phyloP scores from a whole-genome alignment of 768 basidiomycete species.

The Cystobasidium ongulense region DNA sequence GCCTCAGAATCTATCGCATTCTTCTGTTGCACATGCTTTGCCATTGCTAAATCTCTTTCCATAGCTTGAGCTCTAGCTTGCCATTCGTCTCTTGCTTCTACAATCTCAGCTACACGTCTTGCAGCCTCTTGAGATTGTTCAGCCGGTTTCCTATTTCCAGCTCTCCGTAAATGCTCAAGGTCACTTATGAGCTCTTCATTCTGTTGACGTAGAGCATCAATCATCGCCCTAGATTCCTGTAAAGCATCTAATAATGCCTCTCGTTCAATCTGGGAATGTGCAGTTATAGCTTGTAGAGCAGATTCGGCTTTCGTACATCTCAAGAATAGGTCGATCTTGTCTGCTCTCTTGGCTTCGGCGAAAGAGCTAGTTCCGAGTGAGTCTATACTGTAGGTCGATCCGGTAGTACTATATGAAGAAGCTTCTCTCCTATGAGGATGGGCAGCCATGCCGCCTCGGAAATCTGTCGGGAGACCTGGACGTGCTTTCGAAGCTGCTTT shows the following conservation, averaged over 20 bases:
- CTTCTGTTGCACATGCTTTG: neutral
- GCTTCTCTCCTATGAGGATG: conserved; percentile 4
- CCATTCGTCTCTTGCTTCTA: conserved; percentile 21
- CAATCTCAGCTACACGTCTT: conserved; percentile 12
- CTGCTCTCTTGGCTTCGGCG: conserved; percentile 9
- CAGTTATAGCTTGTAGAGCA: neutral
- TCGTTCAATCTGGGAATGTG: conserved; percentile 5
- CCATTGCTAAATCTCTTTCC: neutral
- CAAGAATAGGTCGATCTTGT: conserved; percentile 31
- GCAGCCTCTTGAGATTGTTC: conserved; percentile 10
- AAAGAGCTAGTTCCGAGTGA: neutral
- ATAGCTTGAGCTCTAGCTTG: conserved; percentile 12
- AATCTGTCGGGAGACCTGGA: neutral
- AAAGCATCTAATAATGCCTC: conserved; percentile 28
- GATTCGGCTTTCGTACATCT: conserved; percentile 15
- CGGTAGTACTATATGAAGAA: neutral
- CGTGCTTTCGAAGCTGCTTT: neutral
- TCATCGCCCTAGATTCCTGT: neutral
- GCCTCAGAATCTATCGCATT: neutral
- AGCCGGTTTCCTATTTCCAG: neutral
- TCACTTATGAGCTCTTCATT: conserved; percentile 1
- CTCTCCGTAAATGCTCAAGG: neutral
- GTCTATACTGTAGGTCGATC: neutral
- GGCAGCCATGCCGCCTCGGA: neutral
- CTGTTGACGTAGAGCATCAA: conserved; percentile 27